These are phyloP conservation scores for Gossypium thurberi DNA, from an alignment of 345 rosid genomes.

Conservation along the genomic window DNA sequence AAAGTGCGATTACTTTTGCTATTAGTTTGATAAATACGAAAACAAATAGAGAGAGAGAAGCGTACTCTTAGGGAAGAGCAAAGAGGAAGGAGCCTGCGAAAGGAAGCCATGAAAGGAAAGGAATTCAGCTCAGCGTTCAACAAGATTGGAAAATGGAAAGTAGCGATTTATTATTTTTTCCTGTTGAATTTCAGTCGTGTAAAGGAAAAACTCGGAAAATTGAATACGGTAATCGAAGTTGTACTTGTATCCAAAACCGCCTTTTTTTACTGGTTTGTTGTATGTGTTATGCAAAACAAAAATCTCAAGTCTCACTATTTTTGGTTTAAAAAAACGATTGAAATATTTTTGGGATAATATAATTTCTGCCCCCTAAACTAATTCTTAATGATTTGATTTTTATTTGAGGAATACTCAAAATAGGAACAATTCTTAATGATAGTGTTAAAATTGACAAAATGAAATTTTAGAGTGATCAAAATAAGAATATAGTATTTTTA, in stretches of 20 bases:
- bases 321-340: too few species aligned
- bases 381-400: too few species aligned
- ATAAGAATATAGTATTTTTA: too few species aligned
- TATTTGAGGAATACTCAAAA: too few species aligned
- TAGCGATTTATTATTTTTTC: background rate
- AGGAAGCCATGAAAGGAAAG: slow-evolving; percentile 29
- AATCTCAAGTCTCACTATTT: too few species aligned
- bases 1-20: background rate
- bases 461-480: too few species aligned
- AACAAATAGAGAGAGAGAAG: background rate
- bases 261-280: background rate
- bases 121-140: background rate
- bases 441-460: too few species aligned
- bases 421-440: too few species aligned
- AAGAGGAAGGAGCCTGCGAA: slow-evolving; percentile 28
- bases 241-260: background rate
- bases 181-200: background rate
- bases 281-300: too few species aligned
- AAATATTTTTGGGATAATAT: too few species aligned
- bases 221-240: background rate
- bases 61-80: slow-evolving; percentile 23
- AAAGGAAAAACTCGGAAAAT: background rate
- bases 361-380: too few species aligned
- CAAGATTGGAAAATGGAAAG: background rate
- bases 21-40: background rate